These are phyloP conservation scores for Tricholoma saponaceum DNA, from an alignment of 768 basidiomycete genomes.

Conservation along the genomic window DNA sequence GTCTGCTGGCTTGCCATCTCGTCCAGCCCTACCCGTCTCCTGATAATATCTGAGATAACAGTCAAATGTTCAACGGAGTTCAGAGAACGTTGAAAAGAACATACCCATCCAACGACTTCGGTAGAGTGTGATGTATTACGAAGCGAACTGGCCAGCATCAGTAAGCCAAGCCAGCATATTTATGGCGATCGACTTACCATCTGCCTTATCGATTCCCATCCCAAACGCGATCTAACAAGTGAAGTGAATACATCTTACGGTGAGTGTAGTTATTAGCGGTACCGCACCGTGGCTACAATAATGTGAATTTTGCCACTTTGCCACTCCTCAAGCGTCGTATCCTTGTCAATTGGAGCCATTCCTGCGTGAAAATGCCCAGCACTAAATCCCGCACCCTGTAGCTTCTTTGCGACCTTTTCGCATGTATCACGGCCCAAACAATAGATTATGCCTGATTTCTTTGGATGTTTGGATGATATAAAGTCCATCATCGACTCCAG, in stretches of 20 bases:
- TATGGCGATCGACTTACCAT: conserved; percentile 44
- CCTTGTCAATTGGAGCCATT: conserved; percentile 60
- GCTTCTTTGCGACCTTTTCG: conserved; percentile 71
- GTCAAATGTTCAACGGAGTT: neutral
- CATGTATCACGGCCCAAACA: conserved; percentile 68
- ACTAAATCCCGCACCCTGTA: conserved; percentile 55
- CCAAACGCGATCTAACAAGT: conserved; percentile 81
- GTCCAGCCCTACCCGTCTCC: conserved; percentile 95
- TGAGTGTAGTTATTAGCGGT: neutral
- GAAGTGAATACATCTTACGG: neutral
- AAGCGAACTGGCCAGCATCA: conserved; percentile 63
- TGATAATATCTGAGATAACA: conserved; percentile 67
- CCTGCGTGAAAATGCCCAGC: conserved; percentile 87
- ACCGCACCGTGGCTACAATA: conserved; percentile 86
- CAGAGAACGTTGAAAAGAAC: conserved; percentile 12
- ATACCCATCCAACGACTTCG: conserved; percentile 82
- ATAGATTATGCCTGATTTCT: conserved; percentile 82
- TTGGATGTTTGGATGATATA: conserved; percentile 53
- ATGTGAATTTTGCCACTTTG: conserved; percentile 65
- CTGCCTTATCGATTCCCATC: conserved; percentile 91
- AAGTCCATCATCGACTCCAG: conserved; percentile 63
- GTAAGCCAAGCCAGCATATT: conserved; percentile 1
- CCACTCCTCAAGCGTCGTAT: conserved; percentile 67
- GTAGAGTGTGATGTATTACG: conserved; percentile 85
- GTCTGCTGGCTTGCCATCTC: conserved; percentile 80